phyloP scores from a whole-genome alignment of 1,284 basidiomycete genomes.

The Grifola frondosa region DNA sequence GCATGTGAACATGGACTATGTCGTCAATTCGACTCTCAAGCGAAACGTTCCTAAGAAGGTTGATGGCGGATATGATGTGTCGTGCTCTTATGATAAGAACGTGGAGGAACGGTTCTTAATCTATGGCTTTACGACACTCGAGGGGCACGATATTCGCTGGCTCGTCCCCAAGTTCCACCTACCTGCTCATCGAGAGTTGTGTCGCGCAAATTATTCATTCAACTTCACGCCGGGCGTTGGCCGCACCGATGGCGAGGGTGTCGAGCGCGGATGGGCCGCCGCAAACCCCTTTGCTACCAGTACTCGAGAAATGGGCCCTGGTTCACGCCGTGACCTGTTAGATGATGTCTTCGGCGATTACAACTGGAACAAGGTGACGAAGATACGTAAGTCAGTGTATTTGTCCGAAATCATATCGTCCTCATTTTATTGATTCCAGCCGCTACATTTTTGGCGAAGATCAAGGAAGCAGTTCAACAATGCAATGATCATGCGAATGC shows the following conservation, averaged over 20 bases:
- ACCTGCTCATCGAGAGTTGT: constrained; percentile 3
- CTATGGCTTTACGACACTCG: constrained; percentile 1
- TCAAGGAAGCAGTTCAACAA: constrained; percentile 5
- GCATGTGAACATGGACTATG: constrained; percentile 19
- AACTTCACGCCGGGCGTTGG: constrained; percentile 1
- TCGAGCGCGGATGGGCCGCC: constrained; percentile 5
- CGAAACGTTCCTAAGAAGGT: background rate
- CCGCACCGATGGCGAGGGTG: constrained; percentile 8
- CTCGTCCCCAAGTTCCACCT: constrained; percentile 9
- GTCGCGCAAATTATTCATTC: constrained; percentile 2
- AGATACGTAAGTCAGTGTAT: constrained; percentile 3
- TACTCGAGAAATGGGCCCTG: constrained; percentile 15
- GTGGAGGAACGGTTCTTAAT: background rate
- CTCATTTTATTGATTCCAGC: too few relatives aligned
- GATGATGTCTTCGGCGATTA: constrained; percentile 10
- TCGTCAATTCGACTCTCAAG: constrained; percentile 14
- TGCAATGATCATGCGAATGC: background rate
- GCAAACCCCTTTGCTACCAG: constrained; percentile 3
- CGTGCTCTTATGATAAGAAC: constrained; percentile 18
- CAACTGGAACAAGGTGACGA: constrained; percentile 6
- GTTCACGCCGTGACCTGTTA: constrained; percentile 6
- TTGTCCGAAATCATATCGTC: too few relatives aligned
- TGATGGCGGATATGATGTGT: constrained; percentile 17
- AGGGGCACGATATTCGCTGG: background rate
- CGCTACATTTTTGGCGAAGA: too few relatives aligned